Conservation (phyloP, 2,329 filamentous ascomycete genomes). For the Cercospora beticola region DNA sequence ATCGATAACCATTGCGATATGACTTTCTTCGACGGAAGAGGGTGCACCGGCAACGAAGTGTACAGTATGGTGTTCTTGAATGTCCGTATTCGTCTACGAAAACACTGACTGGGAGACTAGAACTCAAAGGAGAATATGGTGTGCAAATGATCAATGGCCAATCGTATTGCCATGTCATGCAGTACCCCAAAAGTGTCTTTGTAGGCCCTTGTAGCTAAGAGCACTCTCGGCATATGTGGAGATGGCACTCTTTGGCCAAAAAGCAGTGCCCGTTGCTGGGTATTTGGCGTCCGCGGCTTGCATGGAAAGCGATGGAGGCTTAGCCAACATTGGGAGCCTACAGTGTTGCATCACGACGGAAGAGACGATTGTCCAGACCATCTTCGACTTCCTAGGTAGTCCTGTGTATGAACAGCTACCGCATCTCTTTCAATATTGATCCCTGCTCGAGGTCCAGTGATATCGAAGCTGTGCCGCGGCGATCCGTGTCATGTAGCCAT, state of each 20-base stretch:
- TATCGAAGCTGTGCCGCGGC: background rate
- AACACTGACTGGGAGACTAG: background rate
- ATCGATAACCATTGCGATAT: constrained; percentile 4
- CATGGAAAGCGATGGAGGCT: background rate
- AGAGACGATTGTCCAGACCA: background rate
- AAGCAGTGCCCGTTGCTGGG: background rate
- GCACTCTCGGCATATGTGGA: background rate
- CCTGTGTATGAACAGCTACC: background rate
- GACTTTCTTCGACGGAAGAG: background rate
- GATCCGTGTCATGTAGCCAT: background rate
- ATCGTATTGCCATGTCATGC: constrained; percentile 4
- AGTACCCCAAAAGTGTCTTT: background rate
- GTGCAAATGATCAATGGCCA: constrained; percentile 4
- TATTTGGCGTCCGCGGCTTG: background rate
- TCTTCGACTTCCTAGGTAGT: background rate
- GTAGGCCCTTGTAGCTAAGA: constrained; percentile 1
- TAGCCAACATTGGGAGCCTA: background rate
- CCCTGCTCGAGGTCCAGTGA: background rate
- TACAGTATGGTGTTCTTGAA: background rate
- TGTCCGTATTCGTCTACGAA: background rate
- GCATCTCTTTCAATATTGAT: background rate
- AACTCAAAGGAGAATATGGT: background rate
- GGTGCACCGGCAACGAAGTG: background rate
- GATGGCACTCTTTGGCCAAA: background rate
- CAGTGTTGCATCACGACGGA: background rate